Conservation (phyloP, 108 stramenopile species). For the Cylindrotheca closterium region DNA sequence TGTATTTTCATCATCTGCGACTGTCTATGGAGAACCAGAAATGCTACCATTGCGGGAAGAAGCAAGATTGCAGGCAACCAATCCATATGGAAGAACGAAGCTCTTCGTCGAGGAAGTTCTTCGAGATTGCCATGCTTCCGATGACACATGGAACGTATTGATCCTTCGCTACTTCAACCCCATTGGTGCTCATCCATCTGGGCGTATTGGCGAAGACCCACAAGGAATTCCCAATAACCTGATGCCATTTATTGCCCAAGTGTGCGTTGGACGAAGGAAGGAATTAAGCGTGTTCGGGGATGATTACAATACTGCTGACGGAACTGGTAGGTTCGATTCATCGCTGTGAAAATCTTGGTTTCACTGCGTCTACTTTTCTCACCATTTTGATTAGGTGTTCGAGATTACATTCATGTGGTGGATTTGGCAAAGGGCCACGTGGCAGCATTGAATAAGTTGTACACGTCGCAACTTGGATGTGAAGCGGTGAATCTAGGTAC, state of each 20-base stretch:
- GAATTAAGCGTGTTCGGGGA: slow-evolving; percentile 93
- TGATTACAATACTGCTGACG: slow-evolving; percentile 98
- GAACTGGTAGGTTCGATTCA: slow-evolving; percentile 75
- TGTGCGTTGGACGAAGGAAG: slow-evolving; percentile 91
- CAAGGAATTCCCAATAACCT: slow-evolving; percentile 97
- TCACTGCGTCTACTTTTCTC: background rate
- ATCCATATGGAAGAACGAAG: slow-evolving; percentile 98
- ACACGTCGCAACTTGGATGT: slow-evolving; percentile 66
- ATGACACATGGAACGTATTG: slow-evolving; percentile 63
- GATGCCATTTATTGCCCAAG: slow-evolving; percentile 95
- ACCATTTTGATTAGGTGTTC: slow-evolving; percentile 45
- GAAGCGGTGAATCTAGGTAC: slow-evolving; percentile 96
- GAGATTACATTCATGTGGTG: slow-evolving; percentile 99
- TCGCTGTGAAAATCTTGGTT: background rate
- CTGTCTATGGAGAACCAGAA: slow-evolving; percentile 98
- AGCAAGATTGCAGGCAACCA: slow-evolving; percentile 80
- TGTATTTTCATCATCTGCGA: slow-evolving; percentile 97
- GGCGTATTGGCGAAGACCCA: slow-evolving; percentile 98
- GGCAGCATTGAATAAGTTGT: slow-evolving; percentile 88
- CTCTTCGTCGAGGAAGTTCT: slow-evolving; percentile 98
- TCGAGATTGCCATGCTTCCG: slow-evolving; percentile 79
- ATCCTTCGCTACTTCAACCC: slow-evolving; percentile 99
- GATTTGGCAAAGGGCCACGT: slow-evolving; percentile 98
- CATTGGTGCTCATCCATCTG: slow-evolving; percentile 97
- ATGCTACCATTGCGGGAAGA: slow-evolving; percentile 85